Percentiles rank a stretch among this genome's conserved stretches.
These are phyloP conservation scores for Globisporangium viniferum DNA, from an alignment of 352 stramenopile species.

Conservation along the genomic window DNA sequence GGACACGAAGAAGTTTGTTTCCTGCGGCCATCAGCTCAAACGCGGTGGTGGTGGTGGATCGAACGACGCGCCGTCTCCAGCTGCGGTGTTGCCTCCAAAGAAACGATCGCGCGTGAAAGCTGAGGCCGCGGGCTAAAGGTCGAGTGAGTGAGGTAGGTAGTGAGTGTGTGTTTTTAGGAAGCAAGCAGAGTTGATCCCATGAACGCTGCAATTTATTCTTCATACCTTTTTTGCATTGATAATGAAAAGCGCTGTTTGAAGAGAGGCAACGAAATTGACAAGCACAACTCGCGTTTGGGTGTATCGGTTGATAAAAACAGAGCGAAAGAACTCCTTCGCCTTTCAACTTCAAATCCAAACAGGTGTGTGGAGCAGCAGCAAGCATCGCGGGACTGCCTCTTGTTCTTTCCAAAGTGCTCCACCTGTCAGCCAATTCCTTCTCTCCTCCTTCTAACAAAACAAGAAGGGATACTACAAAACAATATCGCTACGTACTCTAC, in stretches of 20 bases:
- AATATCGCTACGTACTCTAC: constrained; percentile 38
- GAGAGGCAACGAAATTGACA: neutral
- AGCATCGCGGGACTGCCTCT: neutral
- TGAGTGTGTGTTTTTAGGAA: neutral
- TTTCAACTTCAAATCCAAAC: neutral
- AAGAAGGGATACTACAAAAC: neutral
- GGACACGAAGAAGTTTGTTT: constrained; percentile 57
- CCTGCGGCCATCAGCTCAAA: constrained; percentile 35
- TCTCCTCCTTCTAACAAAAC: neutral
- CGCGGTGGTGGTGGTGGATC: neutral
- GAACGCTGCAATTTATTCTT: neutral
- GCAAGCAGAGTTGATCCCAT: neutral
- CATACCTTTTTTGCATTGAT: constrained; percentile 1
- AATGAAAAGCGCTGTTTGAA: neutral
- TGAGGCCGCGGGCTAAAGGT: neutral
- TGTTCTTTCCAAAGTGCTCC: constrained; percentile 4
- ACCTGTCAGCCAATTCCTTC: neutral
- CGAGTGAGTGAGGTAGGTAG: neutral
- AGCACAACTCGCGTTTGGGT: neutral
- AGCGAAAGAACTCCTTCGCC: neutral
- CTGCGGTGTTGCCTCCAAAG: constrained; percentile 4
- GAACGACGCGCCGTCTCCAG: neutral
- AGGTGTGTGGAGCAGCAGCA: neutral
- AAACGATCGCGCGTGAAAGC: constrained; percentile 19
- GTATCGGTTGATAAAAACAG: neutral